Evolutionary conservation across 225 moss, liverwort and hornwort genomes (phyloP).

Genomic region (Bryum argenteum): DNA sequence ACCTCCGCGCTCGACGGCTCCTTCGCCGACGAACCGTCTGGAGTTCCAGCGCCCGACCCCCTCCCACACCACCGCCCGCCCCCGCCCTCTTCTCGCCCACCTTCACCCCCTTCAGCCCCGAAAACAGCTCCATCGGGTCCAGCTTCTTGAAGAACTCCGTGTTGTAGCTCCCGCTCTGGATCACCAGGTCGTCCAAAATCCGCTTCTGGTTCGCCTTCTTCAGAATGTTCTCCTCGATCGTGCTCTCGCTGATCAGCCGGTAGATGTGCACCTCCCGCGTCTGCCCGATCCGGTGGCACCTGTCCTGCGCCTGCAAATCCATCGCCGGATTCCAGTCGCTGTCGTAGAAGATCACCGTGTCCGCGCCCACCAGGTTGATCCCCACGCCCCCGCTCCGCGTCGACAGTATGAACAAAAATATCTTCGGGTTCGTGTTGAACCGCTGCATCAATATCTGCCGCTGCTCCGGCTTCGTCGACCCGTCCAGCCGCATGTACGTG

Average conservation of each 20-base stretch:
- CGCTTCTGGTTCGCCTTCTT: conserved; percentile 99
- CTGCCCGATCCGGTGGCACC: conserved; percentile 98
- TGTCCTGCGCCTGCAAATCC: conserved; percentile 96
- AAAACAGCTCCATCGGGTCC: conserved; percentile 96
- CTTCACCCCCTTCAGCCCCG: conserved; percentile 78
- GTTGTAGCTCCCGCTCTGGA: conserved; percentile 97
- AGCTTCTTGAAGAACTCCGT: conserved; percentile 97
- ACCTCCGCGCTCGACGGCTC: conserved; percentile 93
- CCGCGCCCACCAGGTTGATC: conserved; percentile 93
- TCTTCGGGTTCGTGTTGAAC: conserved; percentile 95
- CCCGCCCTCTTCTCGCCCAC: conserved; percentile 11
- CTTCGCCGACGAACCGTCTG: conserved; percentile 35
- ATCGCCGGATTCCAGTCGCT: conserved; percentile 99
- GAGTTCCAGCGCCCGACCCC: conserved; percentile 5
- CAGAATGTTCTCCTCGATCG: conserved; percentile 96
- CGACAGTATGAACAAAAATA: conserved; percentile 91
- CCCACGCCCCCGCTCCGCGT: conserved; percentile 97
- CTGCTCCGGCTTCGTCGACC: conserved; percentile 95
- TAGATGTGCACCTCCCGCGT: conserved; percentile 97
- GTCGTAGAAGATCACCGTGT: conserved; percentile 98
- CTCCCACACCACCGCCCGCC: neutral
- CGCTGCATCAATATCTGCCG: conserved; percentile 97
- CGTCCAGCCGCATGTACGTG: conserved; percentile 97
- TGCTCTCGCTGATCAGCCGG: conserved; percentile 96
- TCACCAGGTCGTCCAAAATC: conserved; percentile 91